Evolutionary conservation across 345 rosid species (phyloP).

Genomic region (Eucalyptus grandis): DNA sequence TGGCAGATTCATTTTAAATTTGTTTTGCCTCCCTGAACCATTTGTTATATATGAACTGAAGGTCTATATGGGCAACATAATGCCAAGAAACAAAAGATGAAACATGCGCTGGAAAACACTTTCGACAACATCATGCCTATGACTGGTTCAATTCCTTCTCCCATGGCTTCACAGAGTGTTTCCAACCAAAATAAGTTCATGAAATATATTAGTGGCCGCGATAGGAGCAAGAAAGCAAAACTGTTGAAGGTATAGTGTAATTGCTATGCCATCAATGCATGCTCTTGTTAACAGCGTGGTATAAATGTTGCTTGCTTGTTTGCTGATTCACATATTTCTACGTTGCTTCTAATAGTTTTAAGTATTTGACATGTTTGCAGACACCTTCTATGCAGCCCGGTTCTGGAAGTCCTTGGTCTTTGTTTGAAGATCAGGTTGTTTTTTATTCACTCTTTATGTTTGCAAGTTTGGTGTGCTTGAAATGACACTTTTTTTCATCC

Average conservation of each 20-base stretch:
- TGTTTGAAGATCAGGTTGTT: conserved; percentile 94
- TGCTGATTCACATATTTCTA: not conserved
- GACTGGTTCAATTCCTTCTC: conserved; percentile 69
- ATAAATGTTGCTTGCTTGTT: not conserved
- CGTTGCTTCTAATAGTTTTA: not conserved
- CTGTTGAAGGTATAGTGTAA: conserved; percentile 46
- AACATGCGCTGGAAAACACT: conserved; percentile 48
- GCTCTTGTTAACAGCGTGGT: not conserved
- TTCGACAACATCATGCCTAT: conserved; percentile 43
- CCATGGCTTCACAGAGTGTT: conserved; percentile 87
- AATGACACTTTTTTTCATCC: conserved; percentile 1
- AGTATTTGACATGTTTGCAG: conserved; percentile 20
- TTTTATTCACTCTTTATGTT: not conserved
- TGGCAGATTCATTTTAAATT: not conserved
- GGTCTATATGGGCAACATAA: conserved; percentile 65
- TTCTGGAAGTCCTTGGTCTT: conserved; percentile 85
- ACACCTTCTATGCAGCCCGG: conserved; percentile 65
- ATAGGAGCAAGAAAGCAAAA: conserved; percentile 71
- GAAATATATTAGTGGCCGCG: conserved; percentile 65
- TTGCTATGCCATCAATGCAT: not conserved
- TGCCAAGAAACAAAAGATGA: conserved; percentile 74
- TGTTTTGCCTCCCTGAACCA: not conserved
- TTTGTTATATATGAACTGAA: conserved; percentile 11
- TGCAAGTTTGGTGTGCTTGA: not conserved
- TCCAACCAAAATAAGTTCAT: conserved; percentile 67